Evolutionary conservation across 768 basidiomycete genomes (phyloP), one percentile per base, ranked within the genome.

Genomic region (Trichaptum fuscoviolaceum): DNA sequence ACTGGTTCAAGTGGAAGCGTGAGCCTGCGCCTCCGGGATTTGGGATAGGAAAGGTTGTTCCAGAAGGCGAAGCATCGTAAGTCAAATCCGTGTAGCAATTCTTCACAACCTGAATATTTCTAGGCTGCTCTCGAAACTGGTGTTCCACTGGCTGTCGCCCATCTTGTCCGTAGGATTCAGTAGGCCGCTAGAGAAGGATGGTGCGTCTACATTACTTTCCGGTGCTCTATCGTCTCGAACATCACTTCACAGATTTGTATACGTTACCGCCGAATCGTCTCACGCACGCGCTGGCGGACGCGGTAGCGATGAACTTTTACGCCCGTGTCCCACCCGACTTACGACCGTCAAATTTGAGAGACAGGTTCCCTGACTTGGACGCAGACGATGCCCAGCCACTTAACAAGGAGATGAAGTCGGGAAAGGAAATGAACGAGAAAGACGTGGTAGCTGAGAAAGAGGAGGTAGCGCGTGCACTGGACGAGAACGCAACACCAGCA

Each of bases 131-230:
- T 86, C 84, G 8, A 77, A 77, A 35, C 72, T 86, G 0, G 67
- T 83, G 35, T 83, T 85, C 35, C 75, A 79, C n/a, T 87, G 87
- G 86, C 71, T 88, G 8, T 76, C 75, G 27, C 79, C 85, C 0
- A 81, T 89, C 67, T 77, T 88, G 5, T 75, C 77, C 34, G 85
- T 87, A 17, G 87, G 87, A 1, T 88, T 83, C 70, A 82, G 85
- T 12, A 77, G 87, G 63, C 86, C 86, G 0, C 69, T 87, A 10
- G 77, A 85, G 75, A 79, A 82, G 71, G 85, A 87, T 59, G 87
- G 87, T 84, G 42, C 7, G 66, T 63, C 20, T 42, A 10, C 12
- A 1, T 26, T 9, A 9, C 23, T 35, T 23, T 26, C 20, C 64
- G 23, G 30, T 30, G 2, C 67, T 20, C 4, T 17, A 63, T 25